These are phyloP conservation scores for Nitzschia sp. DNA, from an alignment of 108 stramenopile genomes.

Conservation along the genomic window DNA sequence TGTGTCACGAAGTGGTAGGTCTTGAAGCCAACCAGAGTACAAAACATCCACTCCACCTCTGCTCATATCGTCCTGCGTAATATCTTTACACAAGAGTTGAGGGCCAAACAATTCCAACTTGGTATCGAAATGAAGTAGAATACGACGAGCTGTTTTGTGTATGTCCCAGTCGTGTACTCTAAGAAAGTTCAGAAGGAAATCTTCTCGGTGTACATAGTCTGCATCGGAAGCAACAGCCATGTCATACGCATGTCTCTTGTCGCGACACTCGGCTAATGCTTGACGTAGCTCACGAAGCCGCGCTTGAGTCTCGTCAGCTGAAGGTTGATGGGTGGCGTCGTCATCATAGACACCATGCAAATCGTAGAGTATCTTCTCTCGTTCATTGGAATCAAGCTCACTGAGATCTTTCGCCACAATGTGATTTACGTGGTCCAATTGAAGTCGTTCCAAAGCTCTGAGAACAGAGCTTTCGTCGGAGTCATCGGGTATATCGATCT, in stretches of 20 bases:
- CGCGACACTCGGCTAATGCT: neutral
- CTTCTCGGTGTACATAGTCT: constrained; percentile 10
- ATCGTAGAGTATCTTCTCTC: constrained; percentile 15
- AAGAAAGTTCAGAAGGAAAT: constrained; percentile 33
- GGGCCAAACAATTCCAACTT: constrained; percentile 10
- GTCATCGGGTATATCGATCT: too few species aligned
- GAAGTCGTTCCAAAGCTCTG: neutral
- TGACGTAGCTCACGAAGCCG: neutral
- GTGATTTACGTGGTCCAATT: constrained; percentile 2
- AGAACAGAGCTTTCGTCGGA: too few species aligned
- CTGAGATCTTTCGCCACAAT: constrained; percentile 29
- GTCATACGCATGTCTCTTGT: constrained; percentile 1
- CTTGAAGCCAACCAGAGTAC: neutral
- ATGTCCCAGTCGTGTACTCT: constrained; percentile 22
- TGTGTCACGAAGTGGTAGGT: neutral
- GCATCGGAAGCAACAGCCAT: constrained; percentile 5
- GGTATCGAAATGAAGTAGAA: neutral
- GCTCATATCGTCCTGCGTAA: constrained; percentile 14
- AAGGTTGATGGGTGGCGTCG: neutral
- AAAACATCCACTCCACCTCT: neutral
- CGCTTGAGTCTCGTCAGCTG: neutral
- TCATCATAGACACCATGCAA: constrained; percentile 15
- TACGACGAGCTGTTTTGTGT: constrained; percentile 1
- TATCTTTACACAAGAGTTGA: neutral
- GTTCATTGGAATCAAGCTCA: constrained; percentile 20